Conservation (phyloP, 192 early-diverging fungal species). For the Coemansia sp. region DNA sequence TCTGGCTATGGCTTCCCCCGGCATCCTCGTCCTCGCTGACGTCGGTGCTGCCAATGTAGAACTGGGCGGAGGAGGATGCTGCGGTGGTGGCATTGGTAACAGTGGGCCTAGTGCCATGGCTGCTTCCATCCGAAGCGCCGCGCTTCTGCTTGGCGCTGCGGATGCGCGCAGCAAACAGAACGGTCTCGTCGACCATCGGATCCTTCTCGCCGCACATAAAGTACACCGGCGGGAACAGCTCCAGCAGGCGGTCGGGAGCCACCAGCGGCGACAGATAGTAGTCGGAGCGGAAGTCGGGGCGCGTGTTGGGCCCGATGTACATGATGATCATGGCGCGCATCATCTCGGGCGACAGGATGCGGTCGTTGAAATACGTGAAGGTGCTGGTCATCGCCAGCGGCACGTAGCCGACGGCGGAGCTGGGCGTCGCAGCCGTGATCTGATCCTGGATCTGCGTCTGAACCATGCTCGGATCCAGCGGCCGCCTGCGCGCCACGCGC, state of each 20-base stretch:
- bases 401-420: constrained; percentile 15
- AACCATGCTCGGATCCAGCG: background rate
- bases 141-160: constrained; percentile 74
- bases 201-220: constrained; percentile 95
- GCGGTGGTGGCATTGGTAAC: background rate
- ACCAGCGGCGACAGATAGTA: constrained; percentile 85
- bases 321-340: constrained; percentile 73
- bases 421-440: constrained; percentile 4
- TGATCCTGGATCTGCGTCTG: background rate
- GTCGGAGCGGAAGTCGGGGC: constrained; percentile 74
- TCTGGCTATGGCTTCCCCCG: background rate
- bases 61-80: constrained; percentile 3
- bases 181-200: constrained; percentile 95
- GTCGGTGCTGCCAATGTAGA: constrained; percentile 50
- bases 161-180: constrained; percentile 84
- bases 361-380: constrained; percentile 84
- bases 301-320: constrained; percentile 81
- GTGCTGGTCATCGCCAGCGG: constrained; percentile 73
- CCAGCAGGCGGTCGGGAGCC: constrained; percentile 82
- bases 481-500: constrained; percentile 15
- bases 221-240: constrained; percentile 87
- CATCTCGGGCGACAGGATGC: constrained; percentile 77
- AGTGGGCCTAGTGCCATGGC: background rate
- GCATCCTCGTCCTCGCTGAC: constrained; percentile 46
- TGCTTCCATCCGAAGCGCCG: background rate